Conservation (phyloP, 2,329 filamentous ascomycete genomes). For the Hymenoscyphus repandus region DNA sequence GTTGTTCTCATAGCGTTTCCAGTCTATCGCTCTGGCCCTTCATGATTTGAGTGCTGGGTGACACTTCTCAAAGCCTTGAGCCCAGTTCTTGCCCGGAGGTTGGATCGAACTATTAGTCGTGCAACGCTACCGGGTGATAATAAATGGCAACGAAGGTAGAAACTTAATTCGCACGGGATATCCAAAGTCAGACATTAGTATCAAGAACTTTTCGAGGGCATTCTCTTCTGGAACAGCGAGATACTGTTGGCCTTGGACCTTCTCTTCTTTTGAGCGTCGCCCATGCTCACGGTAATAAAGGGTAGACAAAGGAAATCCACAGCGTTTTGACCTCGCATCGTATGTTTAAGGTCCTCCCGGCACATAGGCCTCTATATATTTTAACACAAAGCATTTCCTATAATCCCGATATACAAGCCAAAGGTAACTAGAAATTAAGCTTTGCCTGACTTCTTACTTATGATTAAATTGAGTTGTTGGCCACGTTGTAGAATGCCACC, state of each 20-base stretch:
- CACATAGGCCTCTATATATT: background rate
- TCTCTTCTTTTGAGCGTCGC: constrained; percentile 25
- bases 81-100: background rate
- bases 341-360: constrained; percentile 5
- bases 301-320: constrained; percentile 22
- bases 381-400: too few relatives aligned
- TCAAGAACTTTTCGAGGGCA: constrained; percentile 12
- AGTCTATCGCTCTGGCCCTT: background rate
- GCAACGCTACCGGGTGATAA: constrained; percentile 6
- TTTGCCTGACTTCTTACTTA: too few relatives aligned
- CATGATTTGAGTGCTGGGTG: background rate
- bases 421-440: too few relatives aligned
- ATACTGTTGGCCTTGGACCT: constrained; percentile 27
- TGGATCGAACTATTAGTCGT: constrained; percentile 9
- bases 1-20: background rate
- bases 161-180: constrained; percentile 7
- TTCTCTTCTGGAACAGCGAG: constrained; percentile 28
- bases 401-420: too few relatives aligned
- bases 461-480: too few relatives aligned
- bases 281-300: constrained; percentile 22
- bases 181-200: constrained; percentile 16
- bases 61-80: constrained; percentile 1
- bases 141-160: constrained; percentile 5
- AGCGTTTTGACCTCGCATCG: constrained; percentile 2
- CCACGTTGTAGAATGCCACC: too few relatives aligned